These are phyloP conservation scores for Solanum etuberosum DNA, from an alignment of 257 asterid genomes.

Conservation along the genomic window DNA sequence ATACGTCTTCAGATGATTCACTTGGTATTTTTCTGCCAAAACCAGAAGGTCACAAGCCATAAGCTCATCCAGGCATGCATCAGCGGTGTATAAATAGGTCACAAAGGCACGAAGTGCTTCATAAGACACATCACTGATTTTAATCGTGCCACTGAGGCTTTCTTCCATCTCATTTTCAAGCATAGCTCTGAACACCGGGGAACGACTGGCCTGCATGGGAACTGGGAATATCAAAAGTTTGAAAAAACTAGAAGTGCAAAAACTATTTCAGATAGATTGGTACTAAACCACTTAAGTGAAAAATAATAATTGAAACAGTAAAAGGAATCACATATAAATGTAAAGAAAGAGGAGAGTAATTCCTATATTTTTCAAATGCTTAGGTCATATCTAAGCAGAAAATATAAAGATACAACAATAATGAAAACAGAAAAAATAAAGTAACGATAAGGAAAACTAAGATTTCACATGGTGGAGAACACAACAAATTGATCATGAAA, in stretches of 20 bases:
- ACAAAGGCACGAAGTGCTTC: conserved; percentile 67
- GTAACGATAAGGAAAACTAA: not conserved
- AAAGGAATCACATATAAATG: not conserved
- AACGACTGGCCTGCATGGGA: conserved; percentile 53
- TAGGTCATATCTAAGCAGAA: not conserved
- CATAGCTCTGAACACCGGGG: conserved; percentile 89
- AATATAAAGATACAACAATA: not conserved
- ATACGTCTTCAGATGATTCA: conserved; percentile 64
- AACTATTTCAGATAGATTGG: not conserved
- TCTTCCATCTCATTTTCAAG: conserved; percentile 80
- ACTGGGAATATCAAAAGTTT: not conserved
- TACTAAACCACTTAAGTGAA: not conserved
- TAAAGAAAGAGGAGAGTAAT: not conserved
- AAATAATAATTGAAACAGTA: not conserved
- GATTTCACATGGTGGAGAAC: not conserved
- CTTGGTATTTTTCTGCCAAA: conserved; percentile 78
- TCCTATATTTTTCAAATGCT: not conserved
- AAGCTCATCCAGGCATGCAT: conserved; percentile 64
- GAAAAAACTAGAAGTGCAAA: not conserved
- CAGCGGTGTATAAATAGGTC: conserved; percentile 68
- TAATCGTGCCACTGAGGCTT: conserved; percentile 73
- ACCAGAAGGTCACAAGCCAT: conserved; percentile 74
- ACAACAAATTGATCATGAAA: not conserved
- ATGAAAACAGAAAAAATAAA: not conserved
- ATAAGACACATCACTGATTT: conserved; percentile 64